Evolutionary conservation across 768 basidiomycete genomes (phyloP), one percentile per base, ranked within the genome.

Genomic region (Pleurotus tuoliensis): DNA sequence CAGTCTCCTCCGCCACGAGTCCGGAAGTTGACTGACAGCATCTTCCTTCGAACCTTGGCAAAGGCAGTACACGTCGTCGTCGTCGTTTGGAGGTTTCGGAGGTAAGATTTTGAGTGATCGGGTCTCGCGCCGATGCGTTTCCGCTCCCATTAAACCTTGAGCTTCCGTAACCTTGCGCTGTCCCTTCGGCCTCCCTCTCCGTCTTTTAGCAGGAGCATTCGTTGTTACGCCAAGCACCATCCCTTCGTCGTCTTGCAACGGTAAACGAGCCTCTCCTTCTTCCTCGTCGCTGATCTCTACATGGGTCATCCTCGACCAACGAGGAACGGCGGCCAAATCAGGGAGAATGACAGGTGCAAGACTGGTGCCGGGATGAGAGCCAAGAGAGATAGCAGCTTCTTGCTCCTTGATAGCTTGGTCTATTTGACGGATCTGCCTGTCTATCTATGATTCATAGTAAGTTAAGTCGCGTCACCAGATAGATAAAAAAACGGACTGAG

Each of bases 361-460:
- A 34, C 46, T 46, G 0, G 82, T 82, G 9, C 82, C 82, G 4
- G 77, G 74, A 9, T 80, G 77, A 18, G 76, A 70, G 16, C 82
- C 83, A 16, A 82, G 71, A 9, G 78, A 74, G 46, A 86, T 76
- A 15, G 78, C 72, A 30, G 78, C 75, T 63, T 86, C 82, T 62
- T 83, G 80, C 58, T 83, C 80, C 48, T 79, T 78, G 56, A 88
- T 81, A n/a, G 80, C 86, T 62, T 90, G 83, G 61, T 94, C 90
- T 20, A 94, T 73, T 40, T 89, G 77, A 20, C 86, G 83, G 25
- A 90, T 84, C 64, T 93, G 90, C 37, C 92, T 79, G 60, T 92
- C 88, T 11, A 92, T 81, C 92, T 94, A 46, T 43, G 18, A 15
- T 34, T 9, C 8, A 9, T 34, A 34, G 30, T 3, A 11, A 34